These are phyloP conservation scores for Penicillium macrosclerotiorum DNA, from an alignment of 495 filamentous ascomycete genomes.

Conservation along the genomic window DNA sequence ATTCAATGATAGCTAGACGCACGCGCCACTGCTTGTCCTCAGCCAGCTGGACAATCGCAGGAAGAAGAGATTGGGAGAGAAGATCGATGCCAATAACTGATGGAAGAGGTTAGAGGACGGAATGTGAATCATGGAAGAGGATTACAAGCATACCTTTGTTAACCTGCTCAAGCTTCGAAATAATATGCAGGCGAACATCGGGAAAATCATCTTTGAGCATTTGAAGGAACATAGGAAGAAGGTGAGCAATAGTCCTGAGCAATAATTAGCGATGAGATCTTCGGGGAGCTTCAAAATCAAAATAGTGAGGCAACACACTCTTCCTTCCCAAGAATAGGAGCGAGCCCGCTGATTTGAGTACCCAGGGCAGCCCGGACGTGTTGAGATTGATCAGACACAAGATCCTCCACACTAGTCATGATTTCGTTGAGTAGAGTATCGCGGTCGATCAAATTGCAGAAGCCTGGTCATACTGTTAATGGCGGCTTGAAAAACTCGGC, in stretches of 20 bases:
- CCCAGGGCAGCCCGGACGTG: slow-evolving; percentile 94
- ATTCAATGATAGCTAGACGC: slow-evolving; percentile 96
- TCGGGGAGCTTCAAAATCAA: background rate
- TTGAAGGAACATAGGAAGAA: slow-evolving; percentile 97
- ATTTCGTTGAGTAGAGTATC: slow-evolving; percentile 91
- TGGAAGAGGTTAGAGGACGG: slow-evolving; percentile 45
- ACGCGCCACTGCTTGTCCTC: slow-evolving; percentile 99
- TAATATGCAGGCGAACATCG: slow-evolving; percentile 96
- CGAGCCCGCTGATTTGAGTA: slow-evolving; percentile 95
- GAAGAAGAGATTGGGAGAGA: slow-evolving; percentile 92
- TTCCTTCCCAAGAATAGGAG: slow-evolving; percentile 95
- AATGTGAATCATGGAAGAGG: slow-evolving; percentile 77
- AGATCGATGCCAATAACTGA: slow-evolving; percentile 95
- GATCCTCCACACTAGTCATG: slow-evolving; percentile 93
- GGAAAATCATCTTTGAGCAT: slow-evolving; percentile 99
- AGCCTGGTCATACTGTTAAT: slow-evolving; percentile 56
- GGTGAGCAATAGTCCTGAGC: slow-evolving; percentile 83
- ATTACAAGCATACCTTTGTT: slow-evolving; percentile 71
- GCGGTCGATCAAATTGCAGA: slow-evolving; percentile 83
- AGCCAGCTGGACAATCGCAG: slow-evolving; percentile 95
- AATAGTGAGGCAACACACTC: slow-evolving; percentile 63
- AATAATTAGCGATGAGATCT: slow-evolving; percentile 1
- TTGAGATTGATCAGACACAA: slow-evolving; percentile 93
- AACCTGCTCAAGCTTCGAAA: slow-evolving; percentile 95
- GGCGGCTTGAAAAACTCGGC: slow-evolving; percentile 3